phyloP scores from a whole-genome alignment of 768 basidiomycete genomes.

The Austroboletus eburneus region DNA sequence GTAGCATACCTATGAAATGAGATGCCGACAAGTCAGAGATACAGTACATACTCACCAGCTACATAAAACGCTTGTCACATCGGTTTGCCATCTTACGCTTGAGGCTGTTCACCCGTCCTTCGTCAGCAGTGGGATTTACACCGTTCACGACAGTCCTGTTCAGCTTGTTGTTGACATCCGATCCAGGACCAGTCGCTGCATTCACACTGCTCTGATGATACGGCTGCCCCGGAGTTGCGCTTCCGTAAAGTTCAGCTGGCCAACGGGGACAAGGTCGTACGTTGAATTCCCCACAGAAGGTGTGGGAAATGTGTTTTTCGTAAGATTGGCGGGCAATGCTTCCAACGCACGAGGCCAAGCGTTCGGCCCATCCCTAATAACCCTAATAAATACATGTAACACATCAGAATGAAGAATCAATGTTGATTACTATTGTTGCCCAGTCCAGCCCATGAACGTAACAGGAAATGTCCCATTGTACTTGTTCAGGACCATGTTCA shows the following conservation, averaged over 20 bases:
- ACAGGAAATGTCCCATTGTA: constrained; percentile 87
- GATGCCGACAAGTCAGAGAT: not conserved
- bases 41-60: no score
- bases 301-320: constrained; percentile 50
- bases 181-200: no score
- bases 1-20: constrained; percentile 63
- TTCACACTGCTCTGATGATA: constrained; percentile 39
- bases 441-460: constrained; percentile 67
- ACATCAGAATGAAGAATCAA: not conserved
- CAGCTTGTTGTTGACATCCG: no score
- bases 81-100: no score
- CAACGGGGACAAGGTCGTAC: constrained; percentile 65
- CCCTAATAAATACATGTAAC: no score
- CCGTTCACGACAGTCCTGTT: no score
- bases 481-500: constrained; percentile 75
- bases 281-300: constrained; percentile 49
- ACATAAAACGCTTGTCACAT: no score
- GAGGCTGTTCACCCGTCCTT: no score
- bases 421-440: constrained; percentile 67
- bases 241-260: constrained; percentile 76
- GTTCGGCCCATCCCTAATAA: constrained; percentile 73
- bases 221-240: constrained; percentile 62
- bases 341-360: constrained; percentile 83
- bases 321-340: constrained; percentile 68
- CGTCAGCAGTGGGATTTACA: no score